phyloP scores from a whole-genome alignment of 257 asterid species.

The Echites panduratus region DNA sequence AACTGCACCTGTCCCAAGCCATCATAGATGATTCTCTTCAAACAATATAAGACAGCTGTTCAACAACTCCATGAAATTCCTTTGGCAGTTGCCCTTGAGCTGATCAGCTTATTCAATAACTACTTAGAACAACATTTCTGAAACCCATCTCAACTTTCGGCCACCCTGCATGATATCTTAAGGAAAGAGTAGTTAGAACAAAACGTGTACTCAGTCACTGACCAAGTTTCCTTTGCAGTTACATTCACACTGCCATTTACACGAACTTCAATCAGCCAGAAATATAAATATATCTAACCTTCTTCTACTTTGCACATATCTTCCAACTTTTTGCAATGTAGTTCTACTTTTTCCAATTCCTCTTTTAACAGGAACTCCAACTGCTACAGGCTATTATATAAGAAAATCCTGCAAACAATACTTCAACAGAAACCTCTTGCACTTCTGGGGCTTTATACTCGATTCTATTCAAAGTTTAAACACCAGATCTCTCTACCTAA shows the following conservation, averaged over 20 bases:
- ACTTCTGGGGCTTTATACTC: background rate
- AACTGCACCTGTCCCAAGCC: background rate
- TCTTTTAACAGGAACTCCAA: background rate
- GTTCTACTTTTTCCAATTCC: background rate
- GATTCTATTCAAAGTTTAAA: background rate
- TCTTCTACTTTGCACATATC: background rate
- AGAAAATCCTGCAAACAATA: background rate
- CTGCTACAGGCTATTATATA: background rate
- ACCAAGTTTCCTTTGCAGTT: background rate
- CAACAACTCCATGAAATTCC: background rate
- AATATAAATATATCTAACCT: background rate
- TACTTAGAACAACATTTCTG: background rate
- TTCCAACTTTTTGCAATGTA: background rate
- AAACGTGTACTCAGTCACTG: background rate
- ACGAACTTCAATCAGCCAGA: background rate
- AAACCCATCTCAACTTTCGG: background rate
- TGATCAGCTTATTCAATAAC: too few species aligned
- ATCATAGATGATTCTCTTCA: background rate
- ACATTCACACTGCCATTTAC: background rate
- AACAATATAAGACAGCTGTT: background rate
- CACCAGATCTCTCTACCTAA: background rate
- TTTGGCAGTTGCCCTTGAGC: background rate
- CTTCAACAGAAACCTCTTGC: background rate
- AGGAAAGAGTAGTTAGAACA: background rate
- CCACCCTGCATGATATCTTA: constrained; percentile 15